Evolutionary conservation across 768 basidiomycete species (phyloP).

Genomic region (Chalciporus chontae): DNA sequence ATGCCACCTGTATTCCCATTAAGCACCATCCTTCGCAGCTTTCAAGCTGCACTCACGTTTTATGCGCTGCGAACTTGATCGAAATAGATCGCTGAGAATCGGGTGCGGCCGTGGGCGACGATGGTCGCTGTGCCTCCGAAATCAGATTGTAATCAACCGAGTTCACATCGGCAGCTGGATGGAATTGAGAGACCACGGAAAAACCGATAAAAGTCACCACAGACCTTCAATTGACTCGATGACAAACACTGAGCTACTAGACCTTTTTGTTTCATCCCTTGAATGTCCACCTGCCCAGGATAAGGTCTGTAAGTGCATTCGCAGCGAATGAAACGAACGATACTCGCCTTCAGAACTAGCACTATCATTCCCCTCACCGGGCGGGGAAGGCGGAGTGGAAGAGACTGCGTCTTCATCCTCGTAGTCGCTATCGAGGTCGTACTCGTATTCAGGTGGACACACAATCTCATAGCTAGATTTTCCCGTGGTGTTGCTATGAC

Average conservation of each 20-base stretch:
- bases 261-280: neutral
- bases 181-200: slow-evolving; percentile 6
- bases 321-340: neutral
- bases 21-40: neutral
- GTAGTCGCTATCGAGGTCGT: slow-evolving; percentile 25
- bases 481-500: neutral
- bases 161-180: slow-evolving; percentile 3
- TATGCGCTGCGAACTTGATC: slow-evolving; percentile 15
- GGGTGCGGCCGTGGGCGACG: neutral
- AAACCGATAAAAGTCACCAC: neutral
- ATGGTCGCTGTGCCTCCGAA: neutral
- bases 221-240: slow-evolving; percentile 10
- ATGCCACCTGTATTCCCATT: slow-evolving; percentile 13
- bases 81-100: neutral
- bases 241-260: slow-evolving; percentile 7
- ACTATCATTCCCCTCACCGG: neutral
- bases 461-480: slow-evolving; percentile 2
- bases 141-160: neutral
- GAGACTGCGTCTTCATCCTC: slow-evolving; percentile 14
- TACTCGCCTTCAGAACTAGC: slow-evolving; percentile 1
- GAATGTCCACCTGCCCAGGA: slow-evolving; percentile 4
- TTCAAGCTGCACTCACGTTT: slow-evolving; percentile 12
- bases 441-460: slow-evolving; percentile 12
- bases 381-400: neutral
- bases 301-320: neutral